Conservation (phyloP, 495 filamentous ascomycete species). For the Aspergillus asperescens region DNA sequence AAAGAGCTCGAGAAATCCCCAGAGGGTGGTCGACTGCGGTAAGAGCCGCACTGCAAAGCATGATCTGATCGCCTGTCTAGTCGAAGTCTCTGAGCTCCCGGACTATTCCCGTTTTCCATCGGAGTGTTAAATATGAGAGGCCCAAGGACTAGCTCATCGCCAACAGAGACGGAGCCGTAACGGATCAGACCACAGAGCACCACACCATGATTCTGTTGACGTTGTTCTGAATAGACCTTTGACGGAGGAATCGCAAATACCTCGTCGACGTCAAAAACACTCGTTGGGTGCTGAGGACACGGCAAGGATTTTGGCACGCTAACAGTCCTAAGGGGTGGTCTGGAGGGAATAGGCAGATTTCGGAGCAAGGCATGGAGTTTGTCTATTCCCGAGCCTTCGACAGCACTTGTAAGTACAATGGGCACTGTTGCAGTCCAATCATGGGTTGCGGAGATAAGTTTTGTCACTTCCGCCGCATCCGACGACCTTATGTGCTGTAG, state of each 20-base stretch:
- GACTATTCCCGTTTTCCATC: constrained; percentile 19
- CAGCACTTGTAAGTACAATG: constrained; percentile 81
- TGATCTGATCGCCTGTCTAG: constrained; percentile 15
- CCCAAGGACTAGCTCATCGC: constrained; percentile 73
- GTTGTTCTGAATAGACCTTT: constrained; percentile 40
- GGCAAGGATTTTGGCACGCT: constrained; percentile 13
- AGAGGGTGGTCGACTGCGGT: constrained; percentile 30
- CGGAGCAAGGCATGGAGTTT: constrained; percentile 76
- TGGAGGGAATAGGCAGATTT: constrained; percentile 64
- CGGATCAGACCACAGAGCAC: constrained; percentile 80
- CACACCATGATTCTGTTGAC: constrained; percentile 45
- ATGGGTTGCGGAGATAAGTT: constrained; percentile 37
- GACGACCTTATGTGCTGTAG: constrained; percentile 33
- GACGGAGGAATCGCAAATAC: constrained; percentile 58
- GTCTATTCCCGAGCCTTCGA: constrained; percentile 76
- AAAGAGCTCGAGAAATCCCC: constrained; percentile 35
- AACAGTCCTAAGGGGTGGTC: constrained; percentile 38
- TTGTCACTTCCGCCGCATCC: constrained; percentile 50
- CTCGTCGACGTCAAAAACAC: constrained; percentile 85
- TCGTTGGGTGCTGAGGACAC: constrained; percentile 39
- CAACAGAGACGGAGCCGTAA: constrained; percentile 71
- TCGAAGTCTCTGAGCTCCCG: constrained; percentile 19
- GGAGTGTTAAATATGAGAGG: constrained; percentile 54
- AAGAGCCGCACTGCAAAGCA: constrained; percentile 18
- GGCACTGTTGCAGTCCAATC: constrained; percentile 60